These are phyloP conservation scores for Henckelia pumila DNA, from an alignment of 257 asterid genomes.

Conservation along the genomic window DNA sequence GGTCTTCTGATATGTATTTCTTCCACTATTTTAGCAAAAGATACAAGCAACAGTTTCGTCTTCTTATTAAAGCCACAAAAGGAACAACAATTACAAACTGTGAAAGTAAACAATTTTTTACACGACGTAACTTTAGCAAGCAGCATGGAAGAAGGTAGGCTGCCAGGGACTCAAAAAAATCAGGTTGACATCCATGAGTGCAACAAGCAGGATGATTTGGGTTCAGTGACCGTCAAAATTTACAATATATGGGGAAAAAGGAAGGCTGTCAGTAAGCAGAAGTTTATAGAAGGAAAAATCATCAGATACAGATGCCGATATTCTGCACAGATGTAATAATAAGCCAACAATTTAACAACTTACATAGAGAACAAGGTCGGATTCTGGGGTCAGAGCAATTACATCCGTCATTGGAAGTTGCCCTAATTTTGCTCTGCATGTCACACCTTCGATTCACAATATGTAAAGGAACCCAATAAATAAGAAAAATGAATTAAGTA, in stretches of 20 bases:
- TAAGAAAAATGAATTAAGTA: constrained; percentile 19
- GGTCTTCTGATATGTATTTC: neutral
- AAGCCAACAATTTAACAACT: constrained; percentile 40
- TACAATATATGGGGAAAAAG: constrained; percentile 1
- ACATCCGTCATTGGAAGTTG: constrained; percentile 65
- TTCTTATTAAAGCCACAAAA: neutral
- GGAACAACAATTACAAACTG: too few relatives aligned
- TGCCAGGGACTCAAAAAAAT: neutral
- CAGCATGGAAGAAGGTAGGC: neutral
- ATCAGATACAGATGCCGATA: constrained; percentile 13
- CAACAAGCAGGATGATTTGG: neutral
- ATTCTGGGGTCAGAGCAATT: constrained; percentile 71
- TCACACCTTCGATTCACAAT: constrained; percentile 24
- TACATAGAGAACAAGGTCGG: constrained; percentile 74
- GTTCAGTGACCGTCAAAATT: neutral
- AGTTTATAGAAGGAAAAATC: neutral
- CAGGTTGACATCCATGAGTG: neutral
- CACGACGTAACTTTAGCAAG: neutral
- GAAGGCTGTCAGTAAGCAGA: constrained; percentile 8
- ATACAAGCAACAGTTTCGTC: neutral
- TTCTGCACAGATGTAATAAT: constrained; percentile 8
- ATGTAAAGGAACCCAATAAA: constrained; percentile 12
- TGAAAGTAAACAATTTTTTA: too few relatives aligned
- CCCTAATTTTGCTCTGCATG: constrained; percentile 61
- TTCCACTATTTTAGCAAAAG: neutral